Conservation (phyloP, 495 filamentous ascomycete species). For the Jackrogersella multiformis region DNA sequence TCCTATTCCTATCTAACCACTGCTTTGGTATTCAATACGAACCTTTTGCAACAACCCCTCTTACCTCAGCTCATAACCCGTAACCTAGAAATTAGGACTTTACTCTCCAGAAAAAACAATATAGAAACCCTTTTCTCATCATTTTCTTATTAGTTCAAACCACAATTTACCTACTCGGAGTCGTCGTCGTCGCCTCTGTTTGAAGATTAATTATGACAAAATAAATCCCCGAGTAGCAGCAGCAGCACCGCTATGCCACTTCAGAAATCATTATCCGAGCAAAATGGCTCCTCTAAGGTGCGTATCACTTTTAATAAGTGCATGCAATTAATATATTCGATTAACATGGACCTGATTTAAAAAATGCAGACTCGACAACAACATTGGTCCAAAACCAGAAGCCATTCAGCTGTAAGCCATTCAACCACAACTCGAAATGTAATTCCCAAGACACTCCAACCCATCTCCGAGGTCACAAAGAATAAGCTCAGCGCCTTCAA, state of each 20-base stretch:
- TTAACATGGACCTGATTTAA: conserved; percentile 14
- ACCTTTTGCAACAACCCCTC: conserved; percentile 5
- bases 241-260: conserved; percentile 52
- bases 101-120: background rate
- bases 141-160: background rate
- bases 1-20: no score
- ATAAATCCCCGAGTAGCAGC: conserved; percentile 6
- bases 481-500: conserved; percentile 62
- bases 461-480: conserved; percentile 59
- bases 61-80: background rate
- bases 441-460: conserved; percentile 45
- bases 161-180: background rate
- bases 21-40: no score
- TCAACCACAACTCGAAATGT: conserved; percentile 23
- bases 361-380: conserved; percentile 47
- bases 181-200: background rate
- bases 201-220: conserved; percentile 25
- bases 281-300: conserved; percentile 47
- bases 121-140: background rate
- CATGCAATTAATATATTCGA: background rate
- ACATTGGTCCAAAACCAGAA: conserved; percentile 61
- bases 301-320: no score
- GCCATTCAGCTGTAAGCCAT: conserved; percentile 50
- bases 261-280: conserved; percentile 62
- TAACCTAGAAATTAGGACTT: conserved; percentile 7